Evolutionary conservation across 2,329 filamentous ascomycete species (phyloP).

Genomic region (Blastomyces silverae): DNA sequence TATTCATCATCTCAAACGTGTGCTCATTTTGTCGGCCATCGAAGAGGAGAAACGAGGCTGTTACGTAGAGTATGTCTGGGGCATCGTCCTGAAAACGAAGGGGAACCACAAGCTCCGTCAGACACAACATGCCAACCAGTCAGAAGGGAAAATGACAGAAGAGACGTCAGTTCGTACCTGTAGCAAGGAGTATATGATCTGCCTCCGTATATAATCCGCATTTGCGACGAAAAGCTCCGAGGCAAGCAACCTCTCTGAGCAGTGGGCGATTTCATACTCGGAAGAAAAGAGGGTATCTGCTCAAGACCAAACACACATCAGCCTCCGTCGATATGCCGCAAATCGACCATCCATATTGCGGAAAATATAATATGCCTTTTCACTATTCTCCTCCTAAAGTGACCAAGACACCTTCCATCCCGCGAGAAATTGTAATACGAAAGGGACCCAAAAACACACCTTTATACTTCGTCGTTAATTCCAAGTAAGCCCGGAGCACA

Average conservation of each 20-base stretch:
- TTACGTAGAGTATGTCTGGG: constrained; percentile 67
- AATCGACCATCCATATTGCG: not conserved
- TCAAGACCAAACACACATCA: not conserved
- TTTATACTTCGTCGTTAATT: constrained; percentile 67
- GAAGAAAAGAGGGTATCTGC: constrained; percentile 47
- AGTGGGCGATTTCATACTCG: constrained; percentile 72
- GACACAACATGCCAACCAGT: not conserved
- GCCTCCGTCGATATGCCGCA: not conserved
- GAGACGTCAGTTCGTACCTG: constrained; percentile 42
- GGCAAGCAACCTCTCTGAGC: constrained; percentile 69
- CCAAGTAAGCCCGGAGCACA: constrained; percentile 74
- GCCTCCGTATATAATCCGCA: constrained; percentile 78
- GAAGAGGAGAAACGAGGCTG: constrained; percentile 75
- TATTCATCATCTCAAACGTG: constrained; percentile 80
- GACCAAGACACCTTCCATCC: not conserved
- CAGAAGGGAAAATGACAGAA: constrained; percentile 8
- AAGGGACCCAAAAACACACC: constrained; percentile 35
- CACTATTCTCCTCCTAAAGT: constrained; percentile 12
- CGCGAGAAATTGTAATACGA: not conserved
- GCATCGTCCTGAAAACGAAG: constrained; percentile 68
- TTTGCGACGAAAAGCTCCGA: constrained; percentile 68
- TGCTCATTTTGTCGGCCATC: constrained; percentile 73
- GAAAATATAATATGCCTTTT: not conserved
- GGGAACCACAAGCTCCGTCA: not conserved
- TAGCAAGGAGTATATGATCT: constrained; percentile 85